These are phyloP conservation scores for Ceratocystis alfenasii DNA, from an alignment of 2,329 filamentous ascomycete genomes.

Conservation along the genomic window DNA sequence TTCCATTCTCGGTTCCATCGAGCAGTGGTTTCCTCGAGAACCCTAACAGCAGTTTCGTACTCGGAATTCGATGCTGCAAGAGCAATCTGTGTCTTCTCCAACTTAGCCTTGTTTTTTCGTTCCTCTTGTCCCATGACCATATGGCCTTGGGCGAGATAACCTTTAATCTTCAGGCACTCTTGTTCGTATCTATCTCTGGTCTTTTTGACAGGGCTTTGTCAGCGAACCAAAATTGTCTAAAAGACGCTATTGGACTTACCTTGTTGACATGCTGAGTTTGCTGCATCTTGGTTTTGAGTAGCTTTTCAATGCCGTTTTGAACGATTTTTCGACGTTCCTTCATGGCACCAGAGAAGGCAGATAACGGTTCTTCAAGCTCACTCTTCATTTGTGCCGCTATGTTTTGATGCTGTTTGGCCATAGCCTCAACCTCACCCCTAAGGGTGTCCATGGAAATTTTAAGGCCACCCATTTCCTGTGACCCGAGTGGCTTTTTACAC, in stretches of 20 bases:
- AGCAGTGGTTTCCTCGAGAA: slow-evolving; percentile 85
- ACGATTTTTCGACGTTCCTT: slow-evolving; percentile 96
- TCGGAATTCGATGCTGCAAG: slow-evolving; percentile 82
- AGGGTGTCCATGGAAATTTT: slow-evolving; percentile 77
- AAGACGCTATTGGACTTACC: slow-evolving; percentile 35
- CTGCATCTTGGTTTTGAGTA: slow-evolving; percentile 84
- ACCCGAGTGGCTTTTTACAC: slow-evolving; percentile 78
- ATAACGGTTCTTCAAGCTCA: slow-evolving; percentile 85
- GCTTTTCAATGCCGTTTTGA: slow-evolving; percentile 83
- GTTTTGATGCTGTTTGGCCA: slow-evolving; percentile 83
- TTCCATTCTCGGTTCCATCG: slow-evolving; percentile 99
- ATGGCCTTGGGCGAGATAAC: slow-evolving; percentile 93
- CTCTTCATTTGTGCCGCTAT: slow-evolving; percentile 92
- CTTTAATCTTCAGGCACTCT: slow-evolving; percentile 96
- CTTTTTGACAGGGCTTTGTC: slow-evolving; percentile 32
- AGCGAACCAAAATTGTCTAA: background rate
- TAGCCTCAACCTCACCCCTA: slow-evolving; percentile 77
- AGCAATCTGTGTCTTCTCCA: slow-evolving; percentile 97
- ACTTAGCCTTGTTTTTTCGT: slow-evolving; percentile 94
- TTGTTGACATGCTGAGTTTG: slow-evolving; percentile 90
- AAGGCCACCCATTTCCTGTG: slow-evolving; percentile 72
- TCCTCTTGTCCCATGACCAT: slow-evolving; percentile 99
- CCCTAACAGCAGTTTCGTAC: slow-evolving; percentile 86
- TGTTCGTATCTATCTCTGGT: slow-evolving; percentile 91
- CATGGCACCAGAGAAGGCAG: slow-evolving; percentile 84